These are phyloP conservation scores for Schwanniomyces occidentalis DNA, from an alignment of 805 yeast genomes.

Conservation along the genomic window DNA sequence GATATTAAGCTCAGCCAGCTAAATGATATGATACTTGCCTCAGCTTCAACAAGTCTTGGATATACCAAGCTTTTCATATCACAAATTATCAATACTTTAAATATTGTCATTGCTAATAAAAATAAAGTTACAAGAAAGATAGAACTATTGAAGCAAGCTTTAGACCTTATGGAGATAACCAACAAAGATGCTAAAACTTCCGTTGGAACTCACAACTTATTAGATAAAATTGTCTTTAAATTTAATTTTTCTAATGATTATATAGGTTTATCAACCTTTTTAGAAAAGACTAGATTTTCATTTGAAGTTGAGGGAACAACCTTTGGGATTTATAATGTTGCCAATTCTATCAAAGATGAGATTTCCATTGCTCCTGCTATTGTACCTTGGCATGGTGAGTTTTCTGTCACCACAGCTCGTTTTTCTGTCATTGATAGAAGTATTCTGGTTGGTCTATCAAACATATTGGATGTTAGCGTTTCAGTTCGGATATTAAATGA, in stretches of 20 bases:
- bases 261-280: conserved; percentile 34
- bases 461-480: conserved; percentile 45
- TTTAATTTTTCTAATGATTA: conserved; percentile 31
- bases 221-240: conserved; percentile 19
- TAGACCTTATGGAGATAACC: too few relatives aligned
- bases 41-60: conserved; percentile 22
- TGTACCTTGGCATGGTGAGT: conserved; percentile 38
- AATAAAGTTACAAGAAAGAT: too few relatives aligned
- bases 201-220: too few relatives aligned
- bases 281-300: conserved; percentile 31
- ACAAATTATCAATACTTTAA: conserved; percentile 19
- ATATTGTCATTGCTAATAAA: conserved; percentile 10
- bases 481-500: conserved; percentile 44
- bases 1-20: conserved; percentile 12
- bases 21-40: conserved; percentile 13
- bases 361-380: conserved; percentile 2
- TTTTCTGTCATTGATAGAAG: conserved; percentile 39
- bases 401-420: conserved; percentile 43
- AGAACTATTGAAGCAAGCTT: too few relatives aligned
- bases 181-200: conserved; percentile 1
- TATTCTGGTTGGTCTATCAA: conserved; percentile 43
- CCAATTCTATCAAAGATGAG: conserved; percentile 8
- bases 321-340: conserved; percentile 23
- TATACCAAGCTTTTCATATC: conserved; percentile 31
- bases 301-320: conserved; percentile 35